Base-by-base conservation (phyloP, 1,139 yeast genomes). In the Debaryomyces singareniensis region DNA sequence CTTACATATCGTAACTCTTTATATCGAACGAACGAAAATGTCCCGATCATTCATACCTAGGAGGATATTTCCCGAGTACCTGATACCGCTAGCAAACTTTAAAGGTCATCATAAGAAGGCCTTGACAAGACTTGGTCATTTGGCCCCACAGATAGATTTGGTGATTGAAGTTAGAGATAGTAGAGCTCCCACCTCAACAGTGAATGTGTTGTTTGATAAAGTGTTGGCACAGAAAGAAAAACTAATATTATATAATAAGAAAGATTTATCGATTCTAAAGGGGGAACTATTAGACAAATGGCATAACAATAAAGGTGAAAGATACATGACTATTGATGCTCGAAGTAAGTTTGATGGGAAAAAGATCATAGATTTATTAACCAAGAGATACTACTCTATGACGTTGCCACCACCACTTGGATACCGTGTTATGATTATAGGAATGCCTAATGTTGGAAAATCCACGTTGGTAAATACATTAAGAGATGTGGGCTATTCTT, bases 391-490 rank as follows among this genome's bases (percentile, higher is more conserved):
- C 40, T 39, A 53, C 16, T 39, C 46, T 3, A 63, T 76, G 68
- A 54, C 51, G 5, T 77, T 89, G 0, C 77, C 80, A 1, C 91
- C 94, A 0, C 96, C 96, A 0, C 56, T 87, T 33, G 97, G 98
- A 0, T 59, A 83, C 29, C 58, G 89, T 22, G 53, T 83, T 31
- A 65, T 89, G 64, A 75, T 91, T 29, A 78, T 83, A 7, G 98
- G 98, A 0, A 84, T 91, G 94, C 98, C 98, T 1, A 91, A 91
- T 51, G 95, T 87, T n/a, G 98, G 98, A 1, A 91, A 91, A 53
- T 84, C 95, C n/a, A 82, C 95, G 0, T 57, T 91, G 34, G 80
- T 89, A 9, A 91, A 91, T 49, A 68, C 81, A 0, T 58, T 91
- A 30, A 58, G 96, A 34, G 63, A 64, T 14, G 71, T 71, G 2